A percentile compares a stretch with the other conserved stretches of the same genome.
phyloP scores from a whole-genome alignment of 2,329 filamentous ascomycete genomes.

The Colletotrichum cereale region DNA sequence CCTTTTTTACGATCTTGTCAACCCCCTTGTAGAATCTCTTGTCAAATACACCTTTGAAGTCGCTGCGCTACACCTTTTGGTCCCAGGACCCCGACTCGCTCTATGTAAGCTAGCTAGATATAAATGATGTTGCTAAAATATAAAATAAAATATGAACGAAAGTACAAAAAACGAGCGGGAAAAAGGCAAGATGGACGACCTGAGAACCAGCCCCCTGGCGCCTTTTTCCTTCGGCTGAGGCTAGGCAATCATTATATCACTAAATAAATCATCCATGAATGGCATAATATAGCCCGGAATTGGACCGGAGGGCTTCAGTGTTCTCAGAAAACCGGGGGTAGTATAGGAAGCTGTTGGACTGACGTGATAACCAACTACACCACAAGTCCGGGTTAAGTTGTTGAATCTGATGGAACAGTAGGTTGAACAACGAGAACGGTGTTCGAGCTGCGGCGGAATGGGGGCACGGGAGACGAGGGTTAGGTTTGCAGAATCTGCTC shows the following conservation, averaged over 20 bases:
- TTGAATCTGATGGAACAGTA: not conserved
- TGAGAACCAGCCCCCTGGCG: not conserved
- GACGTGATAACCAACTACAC: constrained; percentile 62
- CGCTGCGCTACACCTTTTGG: no score
- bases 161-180: no score
- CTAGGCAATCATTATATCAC: not conserved
- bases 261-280: constrained; percentile 3
- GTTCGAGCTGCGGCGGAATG: not conserved
- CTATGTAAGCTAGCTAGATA: no score
- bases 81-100: no score
- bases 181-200: not conserved
- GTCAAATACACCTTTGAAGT: no score
- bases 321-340: not conserved
- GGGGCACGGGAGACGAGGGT: not conserved
- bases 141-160: no score
- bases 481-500: not conserved
- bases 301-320: constrained; percentile 40
- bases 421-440: no score
- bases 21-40: no score
- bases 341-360: constrained; percentile 54
- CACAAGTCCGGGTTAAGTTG: constrained; percentile 37
- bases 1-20: no score
- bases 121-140: no score
- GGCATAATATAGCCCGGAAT: constrained; percentile 33
- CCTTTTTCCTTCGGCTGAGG: not conserved